These are phyloP conservation scores for Ceriops tagal DNA, from an alignment of 345 rosid species.

Conservation along the genomic window DNA sequence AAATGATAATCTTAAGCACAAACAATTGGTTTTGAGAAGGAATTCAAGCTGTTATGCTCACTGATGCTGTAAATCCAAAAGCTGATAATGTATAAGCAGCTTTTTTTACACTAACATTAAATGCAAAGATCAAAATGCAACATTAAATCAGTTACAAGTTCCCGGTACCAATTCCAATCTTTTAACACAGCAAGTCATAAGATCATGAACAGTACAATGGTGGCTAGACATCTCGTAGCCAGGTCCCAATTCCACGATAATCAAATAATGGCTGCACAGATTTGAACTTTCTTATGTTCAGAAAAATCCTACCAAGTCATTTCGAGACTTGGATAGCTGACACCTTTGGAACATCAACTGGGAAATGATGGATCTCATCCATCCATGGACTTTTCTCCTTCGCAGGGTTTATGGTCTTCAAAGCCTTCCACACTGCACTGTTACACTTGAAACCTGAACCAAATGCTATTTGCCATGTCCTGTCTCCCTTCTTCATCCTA, in stretches of 20 bases:
- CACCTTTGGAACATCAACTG: constrained; percentile 48
- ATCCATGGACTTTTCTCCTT: constrained; percentile 31
- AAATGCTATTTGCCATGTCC: constrained; percentile 68
- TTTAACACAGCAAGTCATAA: neutral
- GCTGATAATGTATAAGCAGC: too few relatives aligned
- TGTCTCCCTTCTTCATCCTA: constrained; percentile 55
- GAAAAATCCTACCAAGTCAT: neutral
- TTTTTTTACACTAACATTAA: too few relatives aligned
- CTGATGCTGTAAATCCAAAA: too few relatives aligned
- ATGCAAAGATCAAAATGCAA: neutral
- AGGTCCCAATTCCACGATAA: too few relatives aligned
- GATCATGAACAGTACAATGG: neutral
- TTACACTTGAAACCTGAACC: constrained; percentile 83
- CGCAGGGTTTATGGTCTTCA: constrained; percentile 22
- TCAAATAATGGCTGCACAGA: too few relatives aligned
- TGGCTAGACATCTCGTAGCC: neutral
- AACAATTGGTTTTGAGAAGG: too few relatives aligned
- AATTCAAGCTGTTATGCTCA: too few relatives aligned
- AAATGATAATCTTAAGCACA: too few relatives aligned
- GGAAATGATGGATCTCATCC: constrained; percentile 24
- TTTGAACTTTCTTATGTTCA: neutral
- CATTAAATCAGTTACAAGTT: neutral
- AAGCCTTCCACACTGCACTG: constrained; percentile 54
- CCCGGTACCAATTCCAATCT: neutral
- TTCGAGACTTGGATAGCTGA: constrained; percentile 28